A percentile compares a stretch with the other conserved stretches of the same genome.
Conservation (phyloP, 768 basidiomycete genomes). For the Leccinum subtestaceum region DNA sequence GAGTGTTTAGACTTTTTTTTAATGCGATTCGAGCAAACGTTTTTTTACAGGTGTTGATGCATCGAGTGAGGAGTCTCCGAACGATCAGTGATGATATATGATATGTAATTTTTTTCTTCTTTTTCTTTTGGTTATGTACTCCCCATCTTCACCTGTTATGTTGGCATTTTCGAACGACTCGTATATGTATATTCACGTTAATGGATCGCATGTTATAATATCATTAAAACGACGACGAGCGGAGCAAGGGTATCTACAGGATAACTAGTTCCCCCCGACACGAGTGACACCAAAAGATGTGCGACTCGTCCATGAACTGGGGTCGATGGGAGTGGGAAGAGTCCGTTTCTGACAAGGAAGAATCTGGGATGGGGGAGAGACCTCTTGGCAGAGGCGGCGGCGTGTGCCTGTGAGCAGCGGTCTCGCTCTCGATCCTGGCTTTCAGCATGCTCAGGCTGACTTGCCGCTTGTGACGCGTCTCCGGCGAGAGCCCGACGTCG, state of each 20-base stretch:
- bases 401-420: slow-evolving; percentile 42
- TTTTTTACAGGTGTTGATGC: slow-evolving; percentile 46
- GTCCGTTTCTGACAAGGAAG: slow-evolving; percentile 17
- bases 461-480: slow-evolving; percentile 77
- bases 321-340: slow-evolving; percentile 38
- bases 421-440: slow-evolving; percentile 84
- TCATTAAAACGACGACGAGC: background rate
- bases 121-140: slow-evolving; percentile 7
- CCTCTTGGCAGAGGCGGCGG: slow-evolving; percentile 48
- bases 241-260: slow-evolving; percentile 34
- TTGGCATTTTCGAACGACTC: slow-evolving; percentile 5
- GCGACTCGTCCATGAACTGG: slow-evolving; percentile 84
- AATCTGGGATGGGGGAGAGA: slow-evolving; percentile 50
- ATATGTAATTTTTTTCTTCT: slow-evolving; percentile 4
- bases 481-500: slow-evolving; percentile 68
- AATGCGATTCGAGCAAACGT: background rate
- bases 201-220: slow-evolving; percentile 19
- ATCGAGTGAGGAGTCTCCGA: slow-evolving; percentile 32
- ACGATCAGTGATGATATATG: slow-evolving; percentile 12
- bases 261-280: slow-evolving; percentile 82
- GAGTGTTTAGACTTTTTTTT: slow-evolving; percentile 18
- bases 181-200: slow-evolving; percentile 18
- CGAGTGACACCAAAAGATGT: slow-evolving; percentile 86
- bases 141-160: background rate
- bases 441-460: slow-evolving; percentile 88